Evolutionary conservation across 768 basidiomycete genomes (phyloP).

Genomic region (Leccinellum luteum): DNA sequence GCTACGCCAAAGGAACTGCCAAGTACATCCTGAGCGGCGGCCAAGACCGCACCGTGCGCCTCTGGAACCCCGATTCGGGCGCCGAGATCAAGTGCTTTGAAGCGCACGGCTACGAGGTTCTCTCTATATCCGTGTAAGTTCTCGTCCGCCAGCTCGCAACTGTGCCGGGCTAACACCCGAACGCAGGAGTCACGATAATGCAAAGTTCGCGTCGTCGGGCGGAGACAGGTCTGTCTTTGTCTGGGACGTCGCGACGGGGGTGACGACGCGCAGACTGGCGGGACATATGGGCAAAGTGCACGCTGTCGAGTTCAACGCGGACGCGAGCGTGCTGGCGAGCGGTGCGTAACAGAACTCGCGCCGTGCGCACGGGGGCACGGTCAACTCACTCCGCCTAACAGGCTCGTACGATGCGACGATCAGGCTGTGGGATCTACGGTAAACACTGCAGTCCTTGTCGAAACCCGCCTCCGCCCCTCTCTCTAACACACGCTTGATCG

Average conservation of each 20-base stretch:
- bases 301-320: constrained; percentile 85
- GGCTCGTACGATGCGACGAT: constrained; percentile 93
- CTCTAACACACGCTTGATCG: not conserved
- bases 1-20: constrained; percentile 84
- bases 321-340: constrained; percentile 83
- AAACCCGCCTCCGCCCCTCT: not conserved
- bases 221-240: constrained; percentile 92
- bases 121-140: constrained; percentile 84
- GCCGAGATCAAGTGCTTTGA: constrained; percentile 88
- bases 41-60: constrained; percentile 81
- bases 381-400: constrained; percentile 24
- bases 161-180: not conserved
- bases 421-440: constrained; percentile 91
- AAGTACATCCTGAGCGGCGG: constrained; percentile 94
- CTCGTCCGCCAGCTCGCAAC: not conserved
- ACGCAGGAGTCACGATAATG: constrained; percentile 84
- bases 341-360: constrained; percentile 44
- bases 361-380: not conserved
- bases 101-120: constrained; percentile 94
- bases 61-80: constrained; percentile 88
- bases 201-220: constrained; percentile 89
- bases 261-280: constrained; percentile 75
- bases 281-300: constrained; percentile 93
- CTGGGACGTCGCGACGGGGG: constrained; percentile 92
- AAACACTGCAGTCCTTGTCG: rapidly evolving